Evolutionary conservation across 176 grass and related monocot species (phyloP).

Genomic region (Cymbopogon citratus): DNA sequence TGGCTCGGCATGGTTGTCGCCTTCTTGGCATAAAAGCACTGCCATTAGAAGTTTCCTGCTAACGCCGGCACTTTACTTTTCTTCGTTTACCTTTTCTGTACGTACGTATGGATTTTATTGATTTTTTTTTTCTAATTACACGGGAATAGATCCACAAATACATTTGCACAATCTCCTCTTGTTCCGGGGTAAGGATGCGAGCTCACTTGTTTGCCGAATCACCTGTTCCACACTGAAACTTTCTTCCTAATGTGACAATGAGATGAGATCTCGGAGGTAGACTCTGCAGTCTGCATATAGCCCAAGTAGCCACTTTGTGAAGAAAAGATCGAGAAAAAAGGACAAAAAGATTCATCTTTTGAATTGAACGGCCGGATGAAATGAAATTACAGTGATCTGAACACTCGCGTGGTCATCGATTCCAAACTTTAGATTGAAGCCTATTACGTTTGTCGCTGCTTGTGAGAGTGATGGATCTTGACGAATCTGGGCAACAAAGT

Average conservation of each 20-base stretch:
- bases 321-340: neutral
- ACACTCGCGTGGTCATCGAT: slow-evolving; percentile 34
- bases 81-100: neutral
- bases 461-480: slow-evolving; percentile 3
- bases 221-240: neutral
- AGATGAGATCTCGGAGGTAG: neutral
- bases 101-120: neutral
- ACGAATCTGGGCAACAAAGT: slow-evolving; percentile 5
- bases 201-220: neutral
- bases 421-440: slow-evolving; percentile 36
- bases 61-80: neutral
- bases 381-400: slow-evolving; percentile 42
- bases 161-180: too few species aligned
- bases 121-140: neutral
- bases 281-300: neutral
- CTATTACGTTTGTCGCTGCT: slow-evolving; percentile 2
- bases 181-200: too few species aligned
- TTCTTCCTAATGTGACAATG: neutral
- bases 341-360: slow-evolving; percentile 2
- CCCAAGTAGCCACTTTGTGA: neutral
- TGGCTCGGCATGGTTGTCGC: neutral
- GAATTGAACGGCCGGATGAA: neutral
- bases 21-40: neutral
- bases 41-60: slow-evolving; percentile 3
- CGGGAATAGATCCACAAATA: neutral